A percentile compares a stretch with the other conserved stretches of the same genome.
Conservation (phyloP, 2,329 filamentous ascomycete species). For the Colletotrichum sojae region DNA sequence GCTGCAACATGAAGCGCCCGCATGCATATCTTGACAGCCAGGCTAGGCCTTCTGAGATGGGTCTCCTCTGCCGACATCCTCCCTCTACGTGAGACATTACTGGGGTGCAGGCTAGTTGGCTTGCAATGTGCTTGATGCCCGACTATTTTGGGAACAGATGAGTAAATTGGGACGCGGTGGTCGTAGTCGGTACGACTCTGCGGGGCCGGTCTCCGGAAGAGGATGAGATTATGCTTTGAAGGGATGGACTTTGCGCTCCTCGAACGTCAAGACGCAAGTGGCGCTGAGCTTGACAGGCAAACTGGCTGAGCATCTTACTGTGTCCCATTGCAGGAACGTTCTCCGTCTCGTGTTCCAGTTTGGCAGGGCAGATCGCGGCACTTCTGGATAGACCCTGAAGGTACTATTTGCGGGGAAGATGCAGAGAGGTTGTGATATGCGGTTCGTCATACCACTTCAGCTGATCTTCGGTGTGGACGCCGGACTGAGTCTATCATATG, state of each 20-base stretch:
- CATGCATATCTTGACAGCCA: background rate
- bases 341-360: slow-evolving; percentile 3
- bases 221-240: too few species aligned
- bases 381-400: background rate
- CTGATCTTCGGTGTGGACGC: too few species aligned
- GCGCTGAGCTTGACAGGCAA: background rate
- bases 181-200: too few species aligned
- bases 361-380: slow-evolving; percentile 9
- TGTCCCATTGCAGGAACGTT: background rate
- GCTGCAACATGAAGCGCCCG: background rate
- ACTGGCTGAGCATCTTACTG: background rate
- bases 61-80: too few species aligned
- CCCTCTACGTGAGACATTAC: too few species aligned
- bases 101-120: too few species aligned
- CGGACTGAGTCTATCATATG: too few species aligned
- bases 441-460: too few species aligned
- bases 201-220: too few species aligned
- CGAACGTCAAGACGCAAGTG: background rate
- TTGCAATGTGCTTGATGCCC: too few species aligned
- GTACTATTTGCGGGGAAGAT: slow-evolving; percentile 13
- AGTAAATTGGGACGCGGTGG: too few species aligned
- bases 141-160: too few species aligned
- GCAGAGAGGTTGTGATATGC: background rate
- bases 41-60: background rate
- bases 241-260: background rate